Evolutionary conservation across 331 rosid genomes (phyloP), one percentile per base, ranked within the genome.

Genomic region (Saraca asoca): DNA sequence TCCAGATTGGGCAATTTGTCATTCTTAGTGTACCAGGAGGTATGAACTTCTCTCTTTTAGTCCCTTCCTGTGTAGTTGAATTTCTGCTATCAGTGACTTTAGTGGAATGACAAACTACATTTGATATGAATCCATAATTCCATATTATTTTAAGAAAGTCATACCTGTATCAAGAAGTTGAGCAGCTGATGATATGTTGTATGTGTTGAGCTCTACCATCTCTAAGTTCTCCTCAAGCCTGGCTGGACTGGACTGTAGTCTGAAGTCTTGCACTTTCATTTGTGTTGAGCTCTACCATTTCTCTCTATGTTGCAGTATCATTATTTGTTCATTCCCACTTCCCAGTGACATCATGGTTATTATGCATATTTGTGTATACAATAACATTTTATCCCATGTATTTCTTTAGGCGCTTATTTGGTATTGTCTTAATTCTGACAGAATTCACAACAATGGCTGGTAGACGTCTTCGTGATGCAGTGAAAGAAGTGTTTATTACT

Each of bases 401-500:
- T 62, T 74, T 75, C 31, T 55, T 37, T 69, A 10, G 41, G 33
- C 38, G 79, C 64, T 38, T 31, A 62, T 50, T 35, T 62, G 34
- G 68, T 42, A 74, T 59, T 70, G 17, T 42, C 39, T 60, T 49
- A 29, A 63, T 77, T 46, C 62, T 24, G 65, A 48, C 84, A 91
- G 98, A 91, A 70, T 85, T 91, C 76, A 78, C 98, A 13, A 87
- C 96, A 62, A 91, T 91, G 98, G 98, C 98, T 50, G 95, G 96
- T 31, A 83, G 96, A 80, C 95, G 85, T 38, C 95, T 91, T 34
- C 95, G 95, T 12, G 89, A 87, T 77, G 91, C 93, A 49, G 96
- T 91, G 77, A 87, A 69, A 83, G 66, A 77, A 0, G 84, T 74
- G 61, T 86, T 91, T 33, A 77, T 77, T 12, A 62, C 57, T 52